A percentile compares a stretch with the other conserved stretches of the same genome.
phyloP scores from a whole-genome alignment of 177 flowering plant genomes.

The Vitis hybrid region DNA sequence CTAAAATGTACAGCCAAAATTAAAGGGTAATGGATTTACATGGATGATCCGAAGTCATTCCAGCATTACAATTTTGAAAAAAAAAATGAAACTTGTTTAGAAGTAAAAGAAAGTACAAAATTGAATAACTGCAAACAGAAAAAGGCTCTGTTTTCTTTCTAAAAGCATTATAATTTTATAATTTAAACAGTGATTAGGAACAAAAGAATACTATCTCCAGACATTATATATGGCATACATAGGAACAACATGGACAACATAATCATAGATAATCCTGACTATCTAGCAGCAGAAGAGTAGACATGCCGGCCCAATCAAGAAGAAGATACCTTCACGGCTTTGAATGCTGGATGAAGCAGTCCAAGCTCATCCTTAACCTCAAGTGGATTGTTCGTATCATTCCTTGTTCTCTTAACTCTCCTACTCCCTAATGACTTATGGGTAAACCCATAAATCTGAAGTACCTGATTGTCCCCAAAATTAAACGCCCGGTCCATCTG shows the following conservation, averaged over 20 bases:
- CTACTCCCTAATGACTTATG: constrained; percentile 31
- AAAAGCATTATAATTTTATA: constrained; percentile 10
- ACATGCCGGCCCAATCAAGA: constrained; percentile 1
- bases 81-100: not conserved
- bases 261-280: not conserved
- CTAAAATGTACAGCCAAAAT: no score
- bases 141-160: constrained; percentile 2
- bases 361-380: constrained; percentile 31
- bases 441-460: constrained; percentile 37
- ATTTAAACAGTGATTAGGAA: constrained; percentile 7
- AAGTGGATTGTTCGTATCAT: constrained; percentile 31
- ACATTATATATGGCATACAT: constrained; percentile 3
- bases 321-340: constrained; percentile 26
- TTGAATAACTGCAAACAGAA: not conserved
- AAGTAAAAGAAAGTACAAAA: not conserved
- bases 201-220: constrained; percentile 26
- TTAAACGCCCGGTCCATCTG: constrained; percentile 52
- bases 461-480: constrained; percentile 47
- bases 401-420: constrained; percentile 31
- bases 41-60: no score
- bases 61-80: not conserved
- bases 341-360: constrained; percentile 32
- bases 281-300: not conserved
- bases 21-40: no score
- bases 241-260: constrained; percentile 6